Base-by-base conservation (phyloP, 768 basidiomycete species). In the Kwoniella dejecticola region DNA sequence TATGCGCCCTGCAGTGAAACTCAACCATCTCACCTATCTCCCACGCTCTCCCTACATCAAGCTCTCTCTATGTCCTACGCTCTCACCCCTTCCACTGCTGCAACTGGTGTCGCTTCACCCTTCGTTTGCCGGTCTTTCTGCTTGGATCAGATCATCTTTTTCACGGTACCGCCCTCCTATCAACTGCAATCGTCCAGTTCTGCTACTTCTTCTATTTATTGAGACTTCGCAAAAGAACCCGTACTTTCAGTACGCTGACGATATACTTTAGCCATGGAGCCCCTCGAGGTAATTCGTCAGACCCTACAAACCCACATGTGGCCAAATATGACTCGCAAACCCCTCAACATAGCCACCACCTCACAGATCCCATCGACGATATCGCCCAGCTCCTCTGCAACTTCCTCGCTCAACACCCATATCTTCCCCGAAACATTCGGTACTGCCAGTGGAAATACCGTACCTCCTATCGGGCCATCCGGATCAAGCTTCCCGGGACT, bases 301-400 rank as follows among this genome's bases (percentile, higher is more conserved):
- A 74, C 75, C n/a, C 53, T 77, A 3, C 63, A 66, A 54, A 74
- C 75, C 26, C 71, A 74, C 52, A 56, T 74, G 38, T 77, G 75
- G 75, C 72, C 75, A 1, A 52, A 54, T 4, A 74, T 77, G 75
- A 42, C 49, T 7, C 63, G 71, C 27, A 75, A 72, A 61, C 54
- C 69, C 15, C 38, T 63, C 12, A 49, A 42, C 30, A 31, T 45
- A 8, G 38, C 29, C 11, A 30, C 8, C 12, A 40, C 46, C 11
- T 56, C 55, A 5, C 19, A 27, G 31, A 31, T 53, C n/a, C 52
- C 52, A 26, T 26, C n/a, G 21, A 41, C 13, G n/a, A 26, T 10
- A 2, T 0, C 31, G 29, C 33, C 23, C 29, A 44, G 29, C 19
- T 19, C 47, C 17, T 40, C 57, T 1, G 4, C 48, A 12, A 52